These are phyloP conservation scores for Tephrocybe sp. DNA, from an alignment of 768 basidiomycete species.

Conservation along the genomic window DNA sequence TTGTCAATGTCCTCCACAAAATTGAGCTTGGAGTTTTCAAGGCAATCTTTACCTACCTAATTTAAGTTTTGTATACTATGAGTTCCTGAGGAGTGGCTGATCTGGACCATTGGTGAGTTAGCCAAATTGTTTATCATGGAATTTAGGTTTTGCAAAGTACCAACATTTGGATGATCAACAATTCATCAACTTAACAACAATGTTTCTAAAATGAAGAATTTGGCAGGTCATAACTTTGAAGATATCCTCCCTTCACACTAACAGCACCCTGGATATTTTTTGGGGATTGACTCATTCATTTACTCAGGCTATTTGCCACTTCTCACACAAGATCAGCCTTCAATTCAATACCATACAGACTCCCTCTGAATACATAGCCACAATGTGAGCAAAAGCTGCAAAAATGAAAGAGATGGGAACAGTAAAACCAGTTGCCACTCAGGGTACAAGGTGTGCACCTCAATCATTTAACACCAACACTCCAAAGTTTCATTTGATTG, in stretches of 20 bases:
- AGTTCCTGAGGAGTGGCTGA: slow-evolving; percentile 22
- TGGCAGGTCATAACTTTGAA: slow-evolving; percentile 25
- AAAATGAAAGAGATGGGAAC: no score
- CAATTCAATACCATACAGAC: no score
- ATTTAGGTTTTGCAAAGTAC: slow-evolving; percentile 3
- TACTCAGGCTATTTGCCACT: no score
- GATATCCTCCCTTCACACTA: slow-evolving; percentile 30
- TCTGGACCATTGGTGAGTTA: slow-evolving; percentile 29
- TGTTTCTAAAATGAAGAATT: slow-evolving; percentile 20
- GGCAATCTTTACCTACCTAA: slow-evolving; percentile 32
- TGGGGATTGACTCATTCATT: no score
- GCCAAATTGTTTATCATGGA: neutral
- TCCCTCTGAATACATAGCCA: no score
- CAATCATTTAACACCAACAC: slow-evolving; percentile 2
- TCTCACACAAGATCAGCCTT: no score
- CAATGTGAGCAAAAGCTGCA: no score
- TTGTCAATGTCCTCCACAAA: slow-evolving; percentile 36
- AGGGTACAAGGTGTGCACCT: no score
- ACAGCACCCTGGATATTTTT: no score
- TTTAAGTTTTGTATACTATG: slow-evolving; percentile 31
- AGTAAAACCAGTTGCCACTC: no score
- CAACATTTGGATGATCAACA: slow-evolving; percentile 9
- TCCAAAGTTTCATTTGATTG: slow-evolving; percentile 4
- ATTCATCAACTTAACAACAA: slow-evolving; percentile 21
- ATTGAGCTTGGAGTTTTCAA: slow-evolving; percentile 43